Base-by-base conservation (phyloP, 2,329 filamentous ascomycete species). In the Diplodia mutila region DNA sequence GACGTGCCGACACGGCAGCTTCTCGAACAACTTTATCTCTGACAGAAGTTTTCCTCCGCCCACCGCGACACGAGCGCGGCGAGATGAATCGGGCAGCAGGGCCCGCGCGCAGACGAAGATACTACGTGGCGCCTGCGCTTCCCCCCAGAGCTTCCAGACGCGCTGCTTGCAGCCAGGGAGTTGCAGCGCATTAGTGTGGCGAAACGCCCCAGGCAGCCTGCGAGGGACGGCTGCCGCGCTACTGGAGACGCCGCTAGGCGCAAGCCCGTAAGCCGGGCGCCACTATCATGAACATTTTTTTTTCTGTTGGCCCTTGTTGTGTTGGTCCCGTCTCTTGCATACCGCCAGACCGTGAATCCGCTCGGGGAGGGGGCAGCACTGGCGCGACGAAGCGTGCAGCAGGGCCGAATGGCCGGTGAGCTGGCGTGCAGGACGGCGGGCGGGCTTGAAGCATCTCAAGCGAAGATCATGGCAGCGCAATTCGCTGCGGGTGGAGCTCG, bases 331-430 rank as follows among this genome's bases (percentile, higher is more conserved):
- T 46, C 18, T n/a, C 57, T n/a, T n/a, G 51, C 51, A 18, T 18
- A n/a, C 54, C 9, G 34, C 18, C 16, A 37, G n/a, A n/a, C 29
- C 37, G 55, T 11, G 52, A 12, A n/a, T 29, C 8, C 4, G n/a
- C 59, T 27, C 59, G 18, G 46, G 39, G 59, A 51, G 49, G 59
- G 59, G 25, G 55, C 25, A 8, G 55, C 6, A 23, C 46, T 21
- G 55, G 55, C 23, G 16, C 46, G 32, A 29, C 51, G 54, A 11
- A 7, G 39, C 5, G 59, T 21, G 59, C 59, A 48, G 59, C 59
- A 63, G 59, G 59, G 59, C 59, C 59, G 59, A 63, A 63, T 37
- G 59, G 59, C 59, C 59, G 59, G 59, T 63, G 59, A 63, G 59
- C 18, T 63, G 59, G 59, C 59, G 42, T 63, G 59, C 59, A 63